A percentile compares a stretch with the other conserved stretches of the same genome.
These are phyloP conservation scores for Elsinoe batatas DNA, from an alignment of 2,329 filamentous ascomycete genomes.

Conservation along the genomic window DNA sequence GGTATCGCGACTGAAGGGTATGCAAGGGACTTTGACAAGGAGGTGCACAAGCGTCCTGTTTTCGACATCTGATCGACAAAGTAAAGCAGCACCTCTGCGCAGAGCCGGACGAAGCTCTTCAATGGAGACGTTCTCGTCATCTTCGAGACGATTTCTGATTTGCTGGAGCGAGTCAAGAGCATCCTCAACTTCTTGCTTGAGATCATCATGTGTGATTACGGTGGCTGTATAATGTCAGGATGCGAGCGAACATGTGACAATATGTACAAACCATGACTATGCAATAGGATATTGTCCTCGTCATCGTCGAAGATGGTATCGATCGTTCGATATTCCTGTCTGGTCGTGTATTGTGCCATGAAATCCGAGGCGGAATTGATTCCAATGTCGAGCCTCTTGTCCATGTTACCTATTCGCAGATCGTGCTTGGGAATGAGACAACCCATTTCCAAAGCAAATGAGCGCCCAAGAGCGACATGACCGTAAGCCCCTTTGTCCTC, in stretches of 20 bases:
- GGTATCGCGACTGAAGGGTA: constrained; percentile 85
- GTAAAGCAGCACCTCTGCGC: constrained; percentile 70
- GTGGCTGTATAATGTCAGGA: background rate
- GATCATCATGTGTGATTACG: constrained; percentile 9
- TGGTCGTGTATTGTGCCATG: constrained; percentile 90
- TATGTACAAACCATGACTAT: background rate
- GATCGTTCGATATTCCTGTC: constrained; percentile 87
- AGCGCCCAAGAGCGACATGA: constrained; percentile 82
- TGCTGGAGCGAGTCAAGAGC: constrained; percentile 54
- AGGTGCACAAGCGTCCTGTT: constrained; percentile 74
- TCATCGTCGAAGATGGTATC: constrained; percentile 63
- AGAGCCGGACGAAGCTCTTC: constrained; percentile 71
- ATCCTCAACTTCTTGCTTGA: constrained; percentile 28
- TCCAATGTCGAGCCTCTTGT: constrained; percentile 59
- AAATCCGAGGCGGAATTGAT: constrained; percentile 95
- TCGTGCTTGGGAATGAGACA: constrained; percentile 77
- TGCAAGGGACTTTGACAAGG: constrained; percentile 85
- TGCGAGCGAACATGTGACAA: background rate
- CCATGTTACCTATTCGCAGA: constrained; percentile 73
- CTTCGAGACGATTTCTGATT: constrained; percentile 60
- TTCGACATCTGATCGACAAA: constrained; percentile 68
- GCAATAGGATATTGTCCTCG: constrained; percentile 38
- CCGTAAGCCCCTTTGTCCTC: constrained; percentile 86
- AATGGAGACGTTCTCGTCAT: constrained; percentile 60
- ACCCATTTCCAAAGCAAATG: constrained; percentile 89